phyloP scores from a whole-genome alignment of 2,329 filamentous ascomycete species.

The Nigrospora osmanthi region DNA sequence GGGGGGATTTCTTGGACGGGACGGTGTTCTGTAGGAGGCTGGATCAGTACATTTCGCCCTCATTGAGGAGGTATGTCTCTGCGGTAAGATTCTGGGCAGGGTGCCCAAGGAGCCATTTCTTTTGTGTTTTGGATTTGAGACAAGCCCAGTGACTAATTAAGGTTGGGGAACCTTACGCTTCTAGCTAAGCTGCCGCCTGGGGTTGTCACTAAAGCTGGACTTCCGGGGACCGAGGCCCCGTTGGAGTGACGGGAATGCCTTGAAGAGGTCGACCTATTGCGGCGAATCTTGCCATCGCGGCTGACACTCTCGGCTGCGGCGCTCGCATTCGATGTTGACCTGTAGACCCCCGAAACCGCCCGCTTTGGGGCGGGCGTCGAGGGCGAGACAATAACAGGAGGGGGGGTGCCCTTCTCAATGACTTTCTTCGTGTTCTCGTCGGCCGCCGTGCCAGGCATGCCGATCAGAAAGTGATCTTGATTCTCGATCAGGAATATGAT shows the following conservation, averaged over 20 bases:
- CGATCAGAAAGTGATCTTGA: conserved; percentile 95
- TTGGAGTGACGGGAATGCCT: conserved; percentile 71
- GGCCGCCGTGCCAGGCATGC: conserved; percentile 98
- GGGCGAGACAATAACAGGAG: conserved; percentile 34
- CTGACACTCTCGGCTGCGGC: conserved; percentile 81
- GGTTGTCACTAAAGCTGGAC: conserved; percentile 45
- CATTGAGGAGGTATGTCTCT: too few species aligned
- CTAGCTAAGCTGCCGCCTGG: conserved; percentile 49
- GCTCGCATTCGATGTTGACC: conserved; percentile 83
- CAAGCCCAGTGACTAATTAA: too few species aligned
- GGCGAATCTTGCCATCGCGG: conserved; percentile 68
- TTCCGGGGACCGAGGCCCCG: conserved; percentile 61
- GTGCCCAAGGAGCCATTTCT: too few species aligned
- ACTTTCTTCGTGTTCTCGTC: conserved; percentile 67
- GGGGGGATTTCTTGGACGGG: conserved; percentile 81
- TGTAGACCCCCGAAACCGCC: conserved; percentile 43
- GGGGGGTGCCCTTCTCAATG: conserved; percentile 61
- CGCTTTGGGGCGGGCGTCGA: conserved; percentile 38
- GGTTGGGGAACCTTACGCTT: conserved; percentile 34
- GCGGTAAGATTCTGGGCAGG: too few species aligned
- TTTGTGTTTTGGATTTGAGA: too few species aligned
- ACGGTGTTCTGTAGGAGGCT: conserved; percentile 58
- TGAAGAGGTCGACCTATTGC: conserved; percentile 92
- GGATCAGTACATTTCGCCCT: too few species aligned
- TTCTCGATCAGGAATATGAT: conserved; percentile 98